phyloP scores from a whole-genome alignment of 768 basidiomycete species.

The Boletus rubroflammeus region DNA sequence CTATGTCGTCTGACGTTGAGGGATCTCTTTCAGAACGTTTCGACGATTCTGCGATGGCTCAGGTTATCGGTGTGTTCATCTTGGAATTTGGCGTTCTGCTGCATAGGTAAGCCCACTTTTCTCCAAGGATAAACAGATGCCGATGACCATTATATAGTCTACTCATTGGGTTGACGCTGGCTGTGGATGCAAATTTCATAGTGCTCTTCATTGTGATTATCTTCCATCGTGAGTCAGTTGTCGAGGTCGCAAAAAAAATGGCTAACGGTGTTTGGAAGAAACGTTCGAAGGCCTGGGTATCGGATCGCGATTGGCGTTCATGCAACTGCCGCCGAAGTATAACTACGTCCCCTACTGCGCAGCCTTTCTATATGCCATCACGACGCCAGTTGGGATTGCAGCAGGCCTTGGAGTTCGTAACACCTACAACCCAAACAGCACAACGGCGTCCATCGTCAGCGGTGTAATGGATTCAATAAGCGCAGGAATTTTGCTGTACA shows the following conservation, averaged over 20 bases:
- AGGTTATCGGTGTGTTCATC: constrained; percentile 84
- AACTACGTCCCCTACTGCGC: constrained; percentile 55
- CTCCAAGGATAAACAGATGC: not conserved
- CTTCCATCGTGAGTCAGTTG: constrained; percentile 77
- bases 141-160: constrained; percentile 41
- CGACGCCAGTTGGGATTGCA: constrained; percentile 88
- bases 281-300: constrained; percentile 93
- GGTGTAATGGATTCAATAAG: constrained; percentile 84
- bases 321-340: constrained; percentile 56
- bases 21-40: constrained; percentile 13
- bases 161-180: constrained; percentile 86
- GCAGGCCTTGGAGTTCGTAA: constrained; percentile 70
- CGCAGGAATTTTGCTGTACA: constrained; percentile 85
- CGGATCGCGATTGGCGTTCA: constrained; percentile 81
- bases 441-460: constrained; percentile 75
- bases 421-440: constrained; percentile 78
- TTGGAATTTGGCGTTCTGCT: constrained; percentile 92
- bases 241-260: not conserved
- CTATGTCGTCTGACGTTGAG: constrained; percentile 27
- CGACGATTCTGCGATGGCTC: constrained; percentile 52
- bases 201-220: constrained; percentile 85
- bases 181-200: constrained; percentile 80
- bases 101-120: constrained; percentile 51
- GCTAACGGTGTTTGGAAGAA: constrained; percentile 44
- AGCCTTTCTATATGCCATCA: constrained; percentile 66